Evolutionary conservation across 2,329 filamentous ascomycete species (phyloP).

Genomic region (Davidsoniella neocaledoniae): DNA sequence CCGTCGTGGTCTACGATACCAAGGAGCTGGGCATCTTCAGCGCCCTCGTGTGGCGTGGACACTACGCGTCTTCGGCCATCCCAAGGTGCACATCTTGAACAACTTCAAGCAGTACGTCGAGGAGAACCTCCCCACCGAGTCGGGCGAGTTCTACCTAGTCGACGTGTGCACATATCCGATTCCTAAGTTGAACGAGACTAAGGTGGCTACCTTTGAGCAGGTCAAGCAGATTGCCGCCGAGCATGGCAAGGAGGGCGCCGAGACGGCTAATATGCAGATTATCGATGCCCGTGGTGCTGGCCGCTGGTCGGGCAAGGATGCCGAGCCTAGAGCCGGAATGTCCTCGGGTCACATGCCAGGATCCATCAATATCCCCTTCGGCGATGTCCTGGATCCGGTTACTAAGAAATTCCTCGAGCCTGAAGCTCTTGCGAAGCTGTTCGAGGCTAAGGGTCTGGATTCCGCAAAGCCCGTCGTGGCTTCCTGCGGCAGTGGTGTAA

Average conservation of each 20-base stretch:
- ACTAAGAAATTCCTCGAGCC: conserved; percentile 65
- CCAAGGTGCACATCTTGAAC: conserved; percentile 76
- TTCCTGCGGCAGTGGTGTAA: conserved; percentile 87
- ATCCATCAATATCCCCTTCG: conserved; percentile 67
- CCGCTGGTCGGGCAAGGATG: conserved; percentile 65
- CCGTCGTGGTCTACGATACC: conserved; percentile 84
- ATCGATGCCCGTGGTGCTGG: conserved; percentile 70
- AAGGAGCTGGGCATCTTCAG: conserved; percentile 88
- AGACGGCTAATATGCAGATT: conserved; percentile 70
- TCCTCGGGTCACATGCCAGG: conserved; percentile 86
- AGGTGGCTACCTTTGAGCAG: conserved; percentile 68
- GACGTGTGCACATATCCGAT: conserved; percentile 50
- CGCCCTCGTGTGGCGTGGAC: conserved; percentile 88
- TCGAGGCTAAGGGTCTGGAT: conserved; percentile 66
- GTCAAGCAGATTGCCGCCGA: conserved; percentile 63
- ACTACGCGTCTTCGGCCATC: conserved; percentile 74
- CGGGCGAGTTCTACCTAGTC: conserved; percentile 53
- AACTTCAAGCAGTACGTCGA: conserved; percentile 94
- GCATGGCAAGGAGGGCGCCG: conserved; percentile 63
- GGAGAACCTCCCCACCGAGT: conserved; percentile 64
- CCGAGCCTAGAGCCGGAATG: conserved; percentile 73
- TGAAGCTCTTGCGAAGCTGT: conserved; percentile 56
- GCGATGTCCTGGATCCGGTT: conserved; percentile 60
- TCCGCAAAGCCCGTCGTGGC: conserved; percentile 66
- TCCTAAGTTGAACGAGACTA: conserved; percentile 40